Conservation (phyloP, 306 rosid genomes). For the Pterocarpus santalinus region DNA sequence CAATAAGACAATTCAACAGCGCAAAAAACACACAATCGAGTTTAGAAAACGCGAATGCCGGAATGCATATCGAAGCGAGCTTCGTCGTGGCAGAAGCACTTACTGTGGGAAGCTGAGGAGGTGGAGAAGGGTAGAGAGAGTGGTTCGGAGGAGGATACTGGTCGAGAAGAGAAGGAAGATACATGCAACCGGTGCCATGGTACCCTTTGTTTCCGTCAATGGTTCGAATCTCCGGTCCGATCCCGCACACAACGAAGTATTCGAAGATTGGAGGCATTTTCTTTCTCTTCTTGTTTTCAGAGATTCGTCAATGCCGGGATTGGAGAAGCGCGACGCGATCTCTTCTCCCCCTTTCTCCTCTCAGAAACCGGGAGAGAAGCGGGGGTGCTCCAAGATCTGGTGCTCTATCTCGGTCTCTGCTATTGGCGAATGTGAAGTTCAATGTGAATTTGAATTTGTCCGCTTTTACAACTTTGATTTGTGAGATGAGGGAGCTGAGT, state of each 20-base stretch:
- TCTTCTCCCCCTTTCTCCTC: constrained; percentile 59
- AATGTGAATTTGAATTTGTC: constrained; percentile 44
- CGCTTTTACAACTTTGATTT: constrained; percentile 27
- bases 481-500: constrained; percentile 21
- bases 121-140: constrained; percentile 91
- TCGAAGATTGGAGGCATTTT: constrained; percentile 94
- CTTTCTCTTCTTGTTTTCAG: not conserved
- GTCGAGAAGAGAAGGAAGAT: constrained; percentile 85
- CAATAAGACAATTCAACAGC: constrained; percentile 20
- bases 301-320: constrained; percentile 36
- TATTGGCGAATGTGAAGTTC: constrained; percentile 32
- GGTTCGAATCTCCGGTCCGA: constrained; percentile 96
- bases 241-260: constrained; percentile 94
- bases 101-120: constrained; percentile 96
- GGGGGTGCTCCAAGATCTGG: constrained; percentile 51
- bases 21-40: constrained; percentile 15
- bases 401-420: constrained; percentile 17
- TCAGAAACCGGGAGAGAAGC: constrained; percentile 53
- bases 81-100: constrained; percentile 41
- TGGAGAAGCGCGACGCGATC: constrained; percentile 39
- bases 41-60: constrained; percentile 32
- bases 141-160: constrained; percentile 81
- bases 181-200: constrained; percentile 72
- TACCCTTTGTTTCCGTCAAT: constrained; percentile 85
- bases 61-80: constrained; percentile 11